Conservation (phyloP, 106 monocot genomes). For the Gastrodia elata region DNA sequence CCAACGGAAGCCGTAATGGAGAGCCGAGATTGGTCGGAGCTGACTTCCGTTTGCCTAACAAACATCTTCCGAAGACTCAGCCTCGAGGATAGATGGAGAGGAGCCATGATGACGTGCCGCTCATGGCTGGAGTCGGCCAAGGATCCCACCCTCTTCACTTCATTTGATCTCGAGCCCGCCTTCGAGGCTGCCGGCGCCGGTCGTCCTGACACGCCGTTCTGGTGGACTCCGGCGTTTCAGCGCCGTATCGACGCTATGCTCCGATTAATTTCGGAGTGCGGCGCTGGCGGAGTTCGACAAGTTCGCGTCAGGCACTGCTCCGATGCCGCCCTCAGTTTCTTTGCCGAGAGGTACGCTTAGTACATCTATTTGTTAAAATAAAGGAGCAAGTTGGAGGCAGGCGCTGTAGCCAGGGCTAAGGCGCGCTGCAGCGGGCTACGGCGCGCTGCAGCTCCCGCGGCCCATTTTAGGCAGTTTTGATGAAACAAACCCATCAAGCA, state of each 20-base stretch:
- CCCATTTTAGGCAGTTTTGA: too few relatives aligned
- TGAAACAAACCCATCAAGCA: too few relatives aligned
- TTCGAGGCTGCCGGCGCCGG: conserved; percentile 37
- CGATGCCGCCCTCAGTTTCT: conserved; percentile 34
- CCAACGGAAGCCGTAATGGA: not conserved
- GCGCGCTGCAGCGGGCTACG: too few relatives aligned
- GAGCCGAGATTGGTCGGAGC: conserved; percentile 63
- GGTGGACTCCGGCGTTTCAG: conserved; percentile 86
- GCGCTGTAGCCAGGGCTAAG: too few relatives aligned
- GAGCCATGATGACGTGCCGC: conserved; percentile 42
- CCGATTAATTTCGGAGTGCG: conserved; percentile 28
- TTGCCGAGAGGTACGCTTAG: conserved; percentile 55
- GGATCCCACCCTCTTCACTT: conserved; percentile 42
- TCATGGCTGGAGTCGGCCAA: conserved; percentile 68
- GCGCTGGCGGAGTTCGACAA: conserved; percentile 23
- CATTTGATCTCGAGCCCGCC: conserved; percentile 59
- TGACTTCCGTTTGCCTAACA: conserved; percentile 55
- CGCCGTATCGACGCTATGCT: conserved; percentile 69
- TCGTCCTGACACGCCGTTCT: conserved; percentile 28
- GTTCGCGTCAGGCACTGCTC: conserved; percentile 87
- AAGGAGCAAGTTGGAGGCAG: too few relatives aligned
- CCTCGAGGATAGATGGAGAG: conserved; percentile 55
- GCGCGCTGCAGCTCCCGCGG: too few relatives aligned
- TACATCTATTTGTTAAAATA: too few relatives aligned
- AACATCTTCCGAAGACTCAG: conserved; percentile 59